These are phyloP conservation scores for Tieghemiomyces parasiticus DNA, from an alignment of 192 early-diverging fungal species.

Conservation along the genomic window DNA sequence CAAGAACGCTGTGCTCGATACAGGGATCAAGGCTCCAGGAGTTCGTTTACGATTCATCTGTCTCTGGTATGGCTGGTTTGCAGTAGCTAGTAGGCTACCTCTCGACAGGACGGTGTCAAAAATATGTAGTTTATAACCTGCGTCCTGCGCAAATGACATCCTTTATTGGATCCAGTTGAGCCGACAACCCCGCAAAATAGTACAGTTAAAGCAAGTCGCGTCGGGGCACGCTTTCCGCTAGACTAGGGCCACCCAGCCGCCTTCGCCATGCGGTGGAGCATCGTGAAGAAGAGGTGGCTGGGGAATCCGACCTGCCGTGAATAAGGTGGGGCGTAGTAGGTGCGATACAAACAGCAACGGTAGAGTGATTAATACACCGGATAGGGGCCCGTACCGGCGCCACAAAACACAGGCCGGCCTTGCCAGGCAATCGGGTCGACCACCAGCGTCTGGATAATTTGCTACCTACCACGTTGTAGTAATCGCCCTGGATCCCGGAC, in stretches of 20 bases:
- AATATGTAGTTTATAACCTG: no score
- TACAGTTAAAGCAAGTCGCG: no score
- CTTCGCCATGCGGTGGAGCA: constrained; percentile 16
- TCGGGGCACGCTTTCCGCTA: no score
- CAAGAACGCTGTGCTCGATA: no score
- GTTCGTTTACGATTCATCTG: no score
- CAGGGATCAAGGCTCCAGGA: no score
- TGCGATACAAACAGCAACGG: background rate
- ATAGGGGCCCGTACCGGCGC: background rate
- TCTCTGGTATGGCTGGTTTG: no score
- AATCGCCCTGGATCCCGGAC: constrained; percentile 59
- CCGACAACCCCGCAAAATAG: no score
- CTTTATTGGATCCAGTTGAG: no score
- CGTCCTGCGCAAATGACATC: no score
- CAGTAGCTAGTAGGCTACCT: no score
- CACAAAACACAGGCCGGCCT: background rate
- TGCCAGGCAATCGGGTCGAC: background rate
- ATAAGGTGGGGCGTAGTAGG: background rate
- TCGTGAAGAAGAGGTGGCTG: constrained; percentile 26
- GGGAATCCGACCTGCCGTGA: constrained; percentile 19
- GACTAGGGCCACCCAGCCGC: background rate
- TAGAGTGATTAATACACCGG: background rate
- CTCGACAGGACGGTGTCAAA: no score
- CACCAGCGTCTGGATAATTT: background rate
- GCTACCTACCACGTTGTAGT: constrained; percentile 63